These are phyloP conservation scores for Rhizophlyctis rosea DNA, from an alignment of 192 early-diverging fungal species.

Conservation along the genomic window DNA sequence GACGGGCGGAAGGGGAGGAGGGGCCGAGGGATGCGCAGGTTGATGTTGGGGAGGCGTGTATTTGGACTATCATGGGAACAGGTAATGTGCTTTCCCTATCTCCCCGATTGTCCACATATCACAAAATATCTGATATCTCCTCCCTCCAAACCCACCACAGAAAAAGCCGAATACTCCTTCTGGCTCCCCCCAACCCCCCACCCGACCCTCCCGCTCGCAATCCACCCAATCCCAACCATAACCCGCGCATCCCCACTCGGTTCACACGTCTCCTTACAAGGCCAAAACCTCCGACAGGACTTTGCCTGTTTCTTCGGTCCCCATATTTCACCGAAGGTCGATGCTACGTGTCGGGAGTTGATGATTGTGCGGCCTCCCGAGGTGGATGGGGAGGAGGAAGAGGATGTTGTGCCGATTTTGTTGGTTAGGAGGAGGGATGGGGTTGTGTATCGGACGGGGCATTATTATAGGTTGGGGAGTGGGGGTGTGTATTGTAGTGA, in stretches of 20 bases:
- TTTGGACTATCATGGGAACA: constrained; percentile 92
- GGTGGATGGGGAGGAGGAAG: neutral
- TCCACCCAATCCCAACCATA: neutral
- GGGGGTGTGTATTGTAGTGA: too few relatives aligned
- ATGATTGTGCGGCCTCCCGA: too few relatives aligned
- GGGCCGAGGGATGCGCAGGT: constrained; percentile 25
- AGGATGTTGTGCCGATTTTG: constrained; percentile 15
- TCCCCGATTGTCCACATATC: neutral
- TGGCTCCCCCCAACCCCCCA: neutral
- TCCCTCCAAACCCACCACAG: neutral
- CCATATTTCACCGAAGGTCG: too few relatives aligned
- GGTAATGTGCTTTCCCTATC: constrained; percentile 33
- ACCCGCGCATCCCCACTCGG: neutral
- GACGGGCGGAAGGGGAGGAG: constrained; percentile 7
- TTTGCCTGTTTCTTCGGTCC: constrained; percentile 14
- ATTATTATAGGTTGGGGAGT: neutral
- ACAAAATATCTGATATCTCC: constrained; percentile 13
- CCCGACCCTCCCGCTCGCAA: neutral
- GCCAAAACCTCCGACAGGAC: constrained; percentile 1
- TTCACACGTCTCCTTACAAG: neutral
- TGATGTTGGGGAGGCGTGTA: constrained; percentile 81
- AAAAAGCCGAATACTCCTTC: constrained; percentile 9
- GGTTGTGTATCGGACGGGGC: constrained; percentile 22
- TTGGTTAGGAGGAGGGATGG: constrained; percentile 22
- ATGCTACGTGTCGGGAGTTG: too few relatives aligned